phyloP scores from a whole-genome alignment of 1,139 yeast species.

The Kodamaea arcana region DNA sequence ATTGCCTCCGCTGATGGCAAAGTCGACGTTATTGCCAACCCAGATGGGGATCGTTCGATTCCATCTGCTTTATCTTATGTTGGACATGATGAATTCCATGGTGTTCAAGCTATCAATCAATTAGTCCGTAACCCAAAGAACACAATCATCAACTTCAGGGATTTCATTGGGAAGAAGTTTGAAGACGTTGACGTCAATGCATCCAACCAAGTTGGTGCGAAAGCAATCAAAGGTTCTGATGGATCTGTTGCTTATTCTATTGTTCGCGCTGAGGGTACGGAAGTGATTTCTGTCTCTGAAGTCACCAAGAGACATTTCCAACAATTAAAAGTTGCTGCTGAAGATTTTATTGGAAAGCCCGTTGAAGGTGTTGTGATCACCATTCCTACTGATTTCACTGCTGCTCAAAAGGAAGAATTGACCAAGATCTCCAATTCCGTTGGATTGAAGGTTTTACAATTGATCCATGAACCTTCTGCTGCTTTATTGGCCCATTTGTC shows the following conservation, averaged over 20 bases:
- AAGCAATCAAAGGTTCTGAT: constrained; percentile 60
- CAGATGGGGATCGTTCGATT: constrained; percentile 97
- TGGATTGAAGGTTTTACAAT: constrained; percentile 77
- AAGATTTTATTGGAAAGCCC: constrained; percentile 80
- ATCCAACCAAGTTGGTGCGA: constrained; percentile 60
- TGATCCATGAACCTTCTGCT: constrained; percentile 90
- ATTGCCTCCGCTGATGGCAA: constrained; percentile 83
- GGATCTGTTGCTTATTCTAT: constrained; percentile 72
- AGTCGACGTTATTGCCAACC: constrained; percentile 97
- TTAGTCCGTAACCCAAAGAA: constrained; percentile 83
- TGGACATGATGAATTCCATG: constrained; percentile 94
- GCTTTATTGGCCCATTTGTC: constrained; percentile 78
- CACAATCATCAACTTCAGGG: constrained; percentile 91
- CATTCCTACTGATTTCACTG: constrained; percentile 85
- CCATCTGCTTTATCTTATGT: constrained; percentile 91
- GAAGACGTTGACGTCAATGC: constrained; percentile 61
- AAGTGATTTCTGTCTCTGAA: constrained; percentile 64
- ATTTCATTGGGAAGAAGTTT: constrained; percentile 75
- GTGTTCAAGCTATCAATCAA: constrained; percentile 93
- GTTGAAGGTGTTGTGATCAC: constrained; percentile 85
- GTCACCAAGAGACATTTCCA: constrained; percentile 79
- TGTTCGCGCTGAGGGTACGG: constrained; percentile 39
- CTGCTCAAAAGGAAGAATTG: constrained; percentile 65
- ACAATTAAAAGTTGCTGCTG: constrained; percentile 84
- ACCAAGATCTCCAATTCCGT: constrained; percentile 61